These are phyloP conservation scores for Lecanicillium sp. DNA, from an alignment of 2,329 filamentous ascomycete species.

Conservation along the genomic window DNA sequence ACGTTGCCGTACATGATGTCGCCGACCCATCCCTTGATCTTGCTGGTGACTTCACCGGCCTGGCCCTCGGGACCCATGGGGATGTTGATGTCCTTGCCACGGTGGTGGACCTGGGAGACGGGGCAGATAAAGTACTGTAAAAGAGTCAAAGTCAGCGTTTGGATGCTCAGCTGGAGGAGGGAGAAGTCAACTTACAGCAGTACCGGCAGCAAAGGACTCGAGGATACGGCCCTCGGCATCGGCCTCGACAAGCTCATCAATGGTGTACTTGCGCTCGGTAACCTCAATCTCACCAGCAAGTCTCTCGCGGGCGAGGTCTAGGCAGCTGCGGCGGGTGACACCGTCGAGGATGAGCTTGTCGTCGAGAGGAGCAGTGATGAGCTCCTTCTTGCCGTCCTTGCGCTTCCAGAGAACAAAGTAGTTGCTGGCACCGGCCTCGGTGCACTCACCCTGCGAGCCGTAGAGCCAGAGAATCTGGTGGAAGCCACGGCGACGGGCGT, in stretches of 20 bases:
- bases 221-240: slow-evolving; percentile 66
- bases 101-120: slow-evolving; percentile 60
- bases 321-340: slow-evolving; percentile 72
- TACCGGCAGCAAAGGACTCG: slow-evolving; percentile 81
- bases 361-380: slow-evolving; percentile 77
- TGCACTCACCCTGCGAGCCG: slow-evolving; percentile 67
- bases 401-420: slow-evolving; percentile 77
- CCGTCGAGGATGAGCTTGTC: slow-evolving; percentile 81
- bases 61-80: slow-evolving; percentile 45
- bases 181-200: slow-evolving; percentile 54
- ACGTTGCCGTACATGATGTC: slow-evolving; percentile 69
- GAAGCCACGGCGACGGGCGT: slow-evolving; percentile 66
- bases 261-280: slow-evolving; percentile 76
- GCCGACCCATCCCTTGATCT: slow-evolving; percentile 58
- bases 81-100: slow-evolving; percentile 53
- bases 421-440: slow-evolving; percentile 86
- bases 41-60: slow-evolving; percentile 46
- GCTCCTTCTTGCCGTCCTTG: slow-evolving; percentile 43
- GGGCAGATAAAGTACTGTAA: slow-evolving; percentile 61
- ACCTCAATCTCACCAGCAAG: slow-evolving; percentile 56
- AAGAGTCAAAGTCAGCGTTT: slow-evolving; percentile 12
- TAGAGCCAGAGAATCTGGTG: slow-evolving; percentile 95
- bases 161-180: background rate
- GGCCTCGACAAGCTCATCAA: slow-evolving; percentile 67
- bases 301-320: slow-evolving; percentile 62